Percentiles rank a stretch among this genome's conserved stretches.
These are phyloP conservation scores for Physcomitrium patens DNA, from an alignment of 225 moss, liverwort and hornwort species.

Conservation along the genomic window DNA sequence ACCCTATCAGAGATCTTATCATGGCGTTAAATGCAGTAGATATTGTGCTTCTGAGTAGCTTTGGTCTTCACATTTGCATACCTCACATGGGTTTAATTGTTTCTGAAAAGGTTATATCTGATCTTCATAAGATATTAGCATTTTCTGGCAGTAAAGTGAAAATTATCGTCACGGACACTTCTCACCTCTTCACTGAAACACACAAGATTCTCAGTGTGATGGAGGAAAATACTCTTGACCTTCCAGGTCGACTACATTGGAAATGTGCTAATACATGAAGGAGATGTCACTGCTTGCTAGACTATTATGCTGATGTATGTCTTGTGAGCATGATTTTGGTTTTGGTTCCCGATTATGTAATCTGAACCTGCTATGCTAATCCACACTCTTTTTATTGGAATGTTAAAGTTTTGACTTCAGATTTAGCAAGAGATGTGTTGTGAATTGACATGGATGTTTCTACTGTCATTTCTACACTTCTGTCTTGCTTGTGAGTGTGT, in stretches of 20 bases:
- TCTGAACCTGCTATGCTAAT: no score
- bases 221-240: conserved; percentile 58
- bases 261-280: neutral
- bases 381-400: no score
- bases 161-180: conserved; percentile 85
- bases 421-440: no score
- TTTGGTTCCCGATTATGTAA: no score
- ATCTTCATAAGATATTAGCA: conserved; percentile 69
- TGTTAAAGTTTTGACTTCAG: no score
- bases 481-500: no score
- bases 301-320: neutral
- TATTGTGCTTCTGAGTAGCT: neutral
- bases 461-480: no score
- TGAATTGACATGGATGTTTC: no score
- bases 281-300: neutral
- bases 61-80: conserved; percentile 18
- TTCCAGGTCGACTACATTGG: conserved; percentile 1
- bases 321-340: no score
- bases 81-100: conserved; percentile 18
- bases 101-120: conserved; percentile 74
- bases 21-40: neutral
- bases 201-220: conserved; percentile 62
- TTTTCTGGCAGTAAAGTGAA: conserved; percentile 72
- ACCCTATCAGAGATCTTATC: neutral
- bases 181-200: conserved; percentile 91